phyloP scores from a whole-genome alignment of 2,329 filamentous ascomycete species.

The Fusarium sp. region DNA sequence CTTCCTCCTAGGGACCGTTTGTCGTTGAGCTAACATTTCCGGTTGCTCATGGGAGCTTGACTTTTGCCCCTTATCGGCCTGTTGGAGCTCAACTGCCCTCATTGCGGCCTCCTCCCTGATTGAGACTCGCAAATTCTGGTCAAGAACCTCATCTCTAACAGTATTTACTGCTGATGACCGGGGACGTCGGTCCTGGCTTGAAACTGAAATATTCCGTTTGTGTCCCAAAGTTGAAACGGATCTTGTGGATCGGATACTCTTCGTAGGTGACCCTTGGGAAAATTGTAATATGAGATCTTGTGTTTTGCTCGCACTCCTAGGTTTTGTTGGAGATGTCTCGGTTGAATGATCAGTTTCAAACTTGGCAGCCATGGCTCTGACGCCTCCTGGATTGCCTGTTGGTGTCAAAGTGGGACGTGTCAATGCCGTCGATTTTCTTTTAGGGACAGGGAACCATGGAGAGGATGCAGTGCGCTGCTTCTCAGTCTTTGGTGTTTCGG shows the following conservation, averaged over 20 bases:
- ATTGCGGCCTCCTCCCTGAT: slow-evolving; percentile 31
- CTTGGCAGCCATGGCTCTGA: slow-evolving; percentile 61
- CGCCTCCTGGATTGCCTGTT: slow-evolving; percentile 45
- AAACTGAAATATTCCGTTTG: background rate
- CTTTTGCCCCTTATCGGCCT: background rate
- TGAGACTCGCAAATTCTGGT: slow-evolving; percentile 16
- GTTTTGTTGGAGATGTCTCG: background rate
- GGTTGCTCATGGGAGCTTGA: background rate
- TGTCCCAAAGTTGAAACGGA: slow-evolving; percentile 17
- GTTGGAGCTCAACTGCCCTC: slow-evolving; percentile 23
- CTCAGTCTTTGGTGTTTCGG: background rate
- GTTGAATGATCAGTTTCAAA: slow-evolving; percentile 51
- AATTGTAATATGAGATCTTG: slow-evolving; percentile 33
- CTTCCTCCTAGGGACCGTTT: slow-evolving; percentile 8
- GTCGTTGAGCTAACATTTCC: background rate
- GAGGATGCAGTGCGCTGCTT: background rate
- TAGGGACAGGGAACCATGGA: slow-evolving; percentile 8
- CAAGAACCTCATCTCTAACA: background rate
- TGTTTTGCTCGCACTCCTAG: slow-evolving; percentile 21
- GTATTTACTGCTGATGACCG: background rate
- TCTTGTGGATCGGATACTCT: slow-evolving; percentile 6
- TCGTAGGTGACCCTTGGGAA: slow-evolving; percentile 22
- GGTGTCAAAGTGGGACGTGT: slow-evolving; percentile 28
- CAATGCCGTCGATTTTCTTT: slow-evolving; percentile 5
- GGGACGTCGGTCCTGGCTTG: slow-evolving; percentile 3